These are phyloP conservation scores for Globisporangium spiculum DNA, from an alignment of 352 stramenopile species.

Conservation along the genomic window DNA sequence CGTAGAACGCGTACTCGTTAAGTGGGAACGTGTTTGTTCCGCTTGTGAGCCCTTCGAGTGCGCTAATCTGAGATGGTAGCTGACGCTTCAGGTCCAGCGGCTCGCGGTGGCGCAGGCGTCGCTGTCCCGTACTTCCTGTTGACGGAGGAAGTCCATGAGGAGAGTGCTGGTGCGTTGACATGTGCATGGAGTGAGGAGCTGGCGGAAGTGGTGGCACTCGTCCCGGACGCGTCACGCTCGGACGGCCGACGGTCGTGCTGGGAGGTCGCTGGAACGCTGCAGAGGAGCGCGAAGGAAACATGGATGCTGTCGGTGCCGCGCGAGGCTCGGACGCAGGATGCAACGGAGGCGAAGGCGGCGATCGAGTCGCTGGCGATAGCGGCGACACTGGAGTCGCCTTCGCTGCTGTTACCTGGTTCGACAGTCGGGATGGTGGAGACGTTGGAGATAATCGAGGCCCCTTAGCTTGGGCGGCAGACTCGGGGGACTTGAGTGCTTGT, in stretches of 20 bases:
- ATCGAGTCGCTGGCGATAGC: not conserved
- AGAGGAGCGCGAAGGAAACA: conserved; percentile 3
- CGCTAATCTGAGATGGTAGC: conserved; percentile 56
- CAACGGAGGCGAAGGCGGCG: not conserved
- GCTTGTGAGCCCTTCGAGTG: conserved; percentile 55
- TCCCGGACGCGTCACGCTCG: conserved; percentile 19
- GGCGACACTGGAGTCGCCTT: not conserved
- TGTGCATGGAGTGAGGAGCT: conserved; percentile 15
- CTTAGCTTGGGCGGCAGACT: not conserved
- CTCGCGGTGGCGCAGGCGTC: conserved; percentile 40
- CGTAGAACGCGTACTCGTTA: conserved; percentile 51
- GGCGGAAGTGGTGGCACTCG: conserved; percentile 21
- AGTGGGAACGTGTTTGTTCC: conserved; percentile 59
- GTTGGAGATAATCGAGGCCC: not conserved
- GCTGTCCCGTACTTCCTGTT: conserved; percentile 12
- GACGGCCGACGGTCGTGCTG: conserved; percentile 13
- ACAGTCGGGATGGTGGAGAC: not conserved
- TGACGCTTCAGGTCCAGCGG: conserved; percentile 52
- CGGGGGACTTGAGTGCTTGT: conserved; percentile 9
- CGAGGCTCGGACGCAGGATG: conserved; percentile 3
- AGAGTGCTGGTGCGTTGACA: not conserved
- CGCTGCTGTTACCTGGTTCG: not conserved
- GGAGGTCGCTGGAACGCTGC: conserved; percentile 13
- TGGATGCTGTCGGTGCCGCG: not conserved
- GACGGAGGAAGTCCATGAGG: not conserved